Conservation (phyloP, 495 filamentous ascomycete species). For the Neurospora sp. region DNA sequence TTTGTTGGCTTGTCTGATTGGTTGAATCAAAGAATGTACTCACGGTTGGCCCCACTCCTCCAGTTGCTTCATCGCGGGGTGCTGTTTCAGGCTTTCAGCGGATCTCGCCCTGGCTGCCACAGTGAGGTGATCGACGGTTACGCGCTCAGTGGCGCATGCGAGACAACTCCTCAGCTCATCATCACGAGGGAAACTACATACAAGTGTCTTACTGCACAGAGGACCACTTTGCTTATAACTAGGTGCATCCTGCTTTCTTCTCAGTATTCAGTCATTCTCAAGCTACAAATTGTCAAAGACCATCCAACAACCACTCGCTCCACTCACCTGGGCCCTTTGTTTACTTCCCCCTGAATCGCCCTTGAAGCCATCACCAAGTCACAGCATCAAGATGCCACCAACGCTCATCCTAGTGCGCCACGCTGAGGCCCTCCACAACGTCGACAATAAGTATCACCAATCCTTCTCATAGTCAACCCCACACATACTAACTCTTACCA, state of each 20-base stretch:
- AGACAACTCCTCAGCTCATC: not conserved
- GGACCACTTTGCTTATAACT: not conserved
- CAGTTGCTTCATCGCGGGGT: not conserved
- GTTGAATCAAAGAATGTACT: not conserved
- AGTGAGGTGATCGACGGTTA: not conserved
- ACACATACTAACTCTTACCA: conserved; percentile 9
- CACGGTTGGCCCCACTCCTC: not conserved
- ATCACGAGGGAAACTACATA: not conserved
- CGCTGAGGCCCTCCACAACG: conserved; percentile 48
- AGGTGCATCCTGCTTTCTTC: not conserved
- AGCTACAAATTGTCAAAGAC: not conserved
- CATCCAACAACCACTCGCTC: not conserved
- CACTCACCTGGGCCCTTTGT: not conserved
- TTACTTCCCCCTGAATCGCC: not conserved
- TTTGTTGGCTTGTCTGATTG: not conserved
- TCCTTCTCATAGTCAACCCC: too few species aligned
- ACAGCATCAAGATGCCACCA: conserved; percentile 36
- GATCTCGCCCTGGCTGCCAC: not conserved
- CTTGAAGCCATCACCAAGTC: not conserved
- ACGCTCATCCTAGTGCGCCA: conserved; percentile 51
- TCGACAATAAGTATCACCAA: conserved; percentile 21
- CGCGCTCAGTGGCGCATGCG: not conserved
- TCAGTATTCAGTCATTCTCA: not conserved
- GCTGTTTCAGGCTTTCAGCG: not conserved
- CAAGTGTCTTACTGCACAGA: not conserved